These are phyloP conservation scores for Hypoxylon trugodes DNA, from an alignment of 495 filamentous ascomycete genomes.

Conservation along the genomic window DNA sequence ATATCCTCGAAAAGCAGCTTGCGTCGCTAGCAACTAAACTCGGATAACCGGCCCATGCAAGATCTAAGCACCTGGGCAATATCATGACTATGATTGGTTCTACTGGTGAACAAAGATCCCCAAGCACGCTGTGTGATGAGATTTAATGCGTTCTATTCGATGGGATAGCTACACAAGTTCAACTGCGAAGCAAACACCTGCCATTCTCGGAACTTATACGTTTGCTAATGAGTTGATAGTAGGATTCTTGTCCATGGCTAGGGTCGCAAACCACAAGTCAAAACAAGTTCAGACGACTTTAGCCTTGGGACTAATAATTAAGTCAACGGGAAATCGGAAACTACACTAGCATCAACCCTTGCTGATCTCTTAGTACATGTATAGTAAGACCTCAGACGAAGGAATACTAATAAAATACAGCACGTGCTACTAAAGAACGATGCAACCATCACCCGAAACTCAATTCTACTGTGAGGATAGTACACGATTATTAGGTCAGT, in stretches of 20 bases:
- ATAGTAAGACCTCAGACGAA: constrained; percentile 1
- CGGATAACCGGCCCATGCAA: constrained; percentile 14
- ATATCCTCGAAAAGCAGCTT: not conserved
- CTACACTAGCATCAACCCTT: constrained; percentile 2
- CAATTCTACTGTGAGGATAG: not conserved
- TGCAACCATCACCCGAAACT: not conserved
- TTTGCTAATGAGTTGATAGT: not conserved
- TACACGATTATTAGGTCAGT: not conserved
- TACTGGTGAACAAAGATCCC: too few relatives aligned
- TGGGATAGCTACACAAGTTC: constrained; percentile 3
- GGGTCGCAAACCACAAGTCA: not conserved
- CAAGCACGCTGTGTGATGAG: not conserved
- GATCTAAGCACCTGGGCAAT: constrained; percentile 19
- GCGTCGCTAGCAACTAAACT: not conserved
- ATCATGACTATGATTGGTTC: constrained; percentile 22
- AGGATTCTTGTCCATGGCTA: constrained; percentile 14
- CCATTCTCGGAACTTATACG: constrained; percentile 13
- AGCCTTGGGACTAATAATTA: too few relatives aligned
- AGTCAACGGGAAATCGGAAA: constrained; percentile 13
- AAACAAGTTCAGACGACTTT: constrained; percentile 1
- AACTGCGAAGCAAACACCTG: constrained; percentile 14
- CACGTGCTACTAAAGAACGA: constrained; percentile 10
- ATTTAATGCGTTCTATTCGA: constrained; percentile 1
- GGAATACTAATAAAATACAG: not conserved
- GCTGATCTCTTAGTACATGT: constrained; percentile 8